Evolutionary conservation across 2,329 filamentous ascomycete genomes (phyloP).

Genomic region (Colletotrichum chrysophilum): DNA sequence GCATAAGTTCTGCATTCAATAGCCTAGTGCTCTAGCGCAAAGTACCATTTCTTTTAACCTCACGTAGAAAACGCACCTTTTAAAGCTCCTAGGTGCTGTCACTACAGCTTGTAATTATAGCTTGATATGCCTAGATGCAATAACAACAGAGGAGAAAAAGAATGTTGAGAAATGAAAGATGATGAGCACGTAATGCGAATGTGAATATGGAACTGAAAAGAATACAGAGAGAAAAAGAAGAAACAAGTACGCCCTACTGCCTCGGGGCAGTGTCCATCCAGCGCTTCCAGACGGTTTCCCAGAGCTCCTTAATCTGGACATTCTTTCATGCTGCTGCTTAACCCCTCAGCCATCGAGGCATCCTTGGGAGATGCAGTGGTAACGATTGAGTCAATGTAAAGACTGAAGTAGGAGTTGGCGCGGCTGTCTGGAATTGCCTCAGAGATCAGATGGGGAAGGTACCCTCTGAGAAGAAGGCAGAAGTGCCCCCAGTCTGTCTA

Average conservation of each 20-base stretch:
- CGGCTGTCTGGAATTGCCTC: not conserved
- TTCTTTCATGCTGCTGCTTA: not conserved
- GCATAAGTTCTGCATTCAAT: no score
- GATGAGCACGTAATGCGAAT: no score
- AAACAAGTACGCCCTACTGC: not conserved
- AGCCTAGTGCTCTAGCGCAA: fast-evolving
- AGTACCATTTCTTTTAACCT: no score
- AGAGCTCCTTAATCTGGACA: not conserved
- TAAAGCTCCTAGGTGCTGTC: no score
- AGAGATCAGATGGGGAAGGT: not conserved
- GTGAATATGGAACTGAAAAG: no score
- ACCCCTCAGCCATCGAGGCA: not conserved
- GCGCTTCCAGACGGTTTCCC: not conserved
- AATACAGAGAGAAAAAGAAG: not conserved
- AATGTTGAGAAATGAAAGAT: no score
- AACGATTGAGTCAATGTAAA: fast-evolving
- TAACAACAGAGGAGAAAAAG: no score
- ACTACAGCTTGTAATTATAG: fast-evolving
- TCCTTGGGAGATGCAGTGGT: not conserved
- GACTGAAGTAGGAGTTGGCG: not conserved
- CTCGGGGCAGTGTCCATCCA: not conserved
- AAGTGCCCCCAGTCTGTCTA: not conserved
- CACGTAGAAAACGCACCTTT: fast-evolving
- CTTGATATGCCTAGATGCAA: no score
- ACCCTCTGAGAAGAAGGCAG: not conserved